Evolutionary conservation across 2,329 filamentous ascomycete genomes (phyloP).

Genomic region (Penicillium sp.): DNA sequence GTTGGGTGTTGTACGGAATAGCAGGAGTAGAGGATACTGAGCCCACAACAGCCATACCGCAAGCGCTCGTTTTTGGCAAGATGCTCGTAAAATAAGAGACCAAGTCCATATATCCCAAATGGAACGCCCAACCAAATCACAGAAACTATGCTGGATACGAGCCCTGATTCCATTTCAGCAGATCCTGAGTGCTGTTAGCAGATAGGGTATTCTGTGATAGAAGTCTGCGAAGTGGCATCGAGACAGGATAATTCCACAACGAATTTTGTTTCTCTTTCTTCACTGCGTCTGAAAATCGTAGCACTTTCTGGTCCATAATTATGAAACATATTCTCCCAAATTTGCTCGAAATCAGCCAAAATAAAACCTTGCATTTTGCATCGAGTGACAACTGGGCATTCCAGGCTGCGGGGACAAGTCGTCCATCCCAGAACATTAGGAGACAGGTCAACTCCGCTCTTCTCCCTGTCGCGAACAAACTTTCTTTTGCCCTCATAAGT

Average conservation of each 20-base stretch:
- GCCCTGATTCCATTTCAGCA: not conserved
- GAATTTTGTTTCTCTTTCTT: not conserved
- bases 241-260: not conserved
- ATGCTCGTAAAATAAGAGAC: conserved; percentile 1
- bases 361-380: not conserved
- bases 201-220: not conserved
- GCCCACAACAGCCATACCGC: not conserved
- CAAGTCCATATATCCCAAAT: not conserved
- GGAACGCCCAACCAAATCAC: conserved; percentile 2
- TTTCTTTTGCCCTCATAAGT: not conserved
- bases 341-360: not conserved
- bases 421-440: not conserved
- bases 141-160: not conserved
- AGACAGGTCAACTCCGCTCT: not conserved
- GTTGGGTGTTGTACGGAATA: conserved; percentile 3
- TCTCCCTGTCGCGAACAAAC: not conserved
- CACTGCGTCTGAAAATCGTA: not conserved
- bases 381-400: not conserved
- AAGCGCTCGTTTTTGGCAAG: not conserved
- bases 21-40: conserved; percentile 2
- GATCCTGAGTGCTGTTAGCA: not conserved
- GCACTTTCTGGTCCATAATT: not conserved
- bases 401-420: not conserved
- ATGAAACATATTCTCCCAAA: not conserved
- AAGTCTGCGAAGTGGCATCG: not conserved